Conservation (phyloP, 345 rosid species). For the Firmiana major region DNA sequence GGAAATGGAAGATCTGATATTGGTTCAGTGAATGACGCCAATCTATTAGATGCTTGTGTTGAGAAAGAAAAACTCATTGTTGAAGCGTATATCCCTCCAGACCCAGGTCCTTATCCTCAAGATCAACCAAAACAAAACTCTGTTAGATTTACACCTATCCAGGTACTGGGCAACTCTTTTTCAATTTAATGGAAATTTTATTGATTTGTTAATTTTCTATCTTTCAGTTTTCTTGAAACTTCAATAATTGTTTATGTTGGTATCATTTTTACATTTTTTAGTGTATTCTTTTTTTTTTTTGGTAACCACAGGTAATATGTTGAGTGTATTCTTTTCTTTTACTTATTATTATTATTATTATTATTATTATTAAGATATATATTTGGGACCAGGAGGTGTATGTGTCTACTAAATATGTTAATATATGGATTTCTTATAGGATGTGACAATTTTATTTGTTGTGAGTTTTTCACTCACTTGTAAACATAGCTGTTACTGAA, state of each 20-base stretch:
- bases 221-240: background rate
- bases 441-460: background rate
- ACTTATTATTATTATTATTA: background rate
- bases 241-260: background rate
- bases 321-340: background rate
- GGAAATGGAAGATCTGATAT: slow-evolving; percentile 59
- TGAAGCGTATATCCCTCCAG: slow-evolving; percentile 88
- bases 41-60: slow-evolving; percentile 42
- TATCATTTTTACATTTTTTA: background rate
- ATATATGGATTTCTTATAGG: background rate
- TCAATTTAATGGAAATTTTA: background rate
- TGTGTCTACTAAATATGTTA: background rate
- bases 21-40: slow-evolving; percentile 41
- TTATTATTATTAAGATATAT: background rate
- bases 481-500: too few species aligned
- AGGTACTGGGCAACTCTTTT: slow-evolving; percentile 42
- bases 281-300: background rate
- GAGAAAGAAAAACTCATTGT: slow-evolving; percentile 74
- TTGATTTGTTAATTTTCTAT: background rate
- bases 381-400: background rate
- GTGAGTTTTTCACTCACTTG: background rate
- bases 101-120: slow-evolving; percentile 98
- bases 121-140: slow-evolving; percentile 97
- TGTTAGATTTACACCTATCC: slow-evolving; percentile 90
- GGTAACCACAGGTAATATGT: too few species aligned